These are phyloP conservation scores for Solanum paucissectum DNA, from an alignment of 257 asterid species.

Conservation along the genomic window DNA sequence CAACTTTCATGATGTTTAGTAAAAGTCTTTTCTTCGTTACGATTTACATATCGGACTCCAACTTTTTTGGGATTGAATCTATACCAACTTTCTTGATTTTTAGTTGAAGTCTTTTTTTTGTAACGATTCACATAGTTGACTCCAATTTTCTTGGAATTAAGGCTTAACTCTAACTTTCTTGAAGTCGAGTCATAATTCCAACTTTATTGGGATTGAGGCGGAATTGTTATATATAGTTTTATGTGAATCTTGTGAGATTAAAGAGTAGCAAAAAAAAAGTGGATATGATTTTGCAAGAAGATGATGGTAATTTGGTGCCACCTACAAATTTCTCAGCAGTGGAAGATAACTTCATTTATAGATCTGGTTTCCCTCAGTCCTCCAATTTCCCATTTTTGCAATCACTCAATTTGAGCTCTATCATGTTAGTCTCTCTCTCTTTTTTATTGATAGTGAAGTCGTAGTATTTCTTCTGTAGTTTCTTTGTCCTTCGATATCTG, in stretches of 20 bases:
- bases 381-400: slow-evolving; percentile 27
- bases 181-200: background rate
- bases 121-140: background rate
- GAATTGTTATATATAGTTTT: background rate
- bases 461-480: background rate
- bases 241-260: background rate
- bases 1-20: background rate
- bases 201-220: background rate
- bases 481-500: background rate
- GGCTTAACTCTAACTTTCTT: background rate
- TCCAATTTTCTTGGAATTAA: background rate
- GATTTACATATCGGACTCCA: background rate
- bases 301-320: slow-evolving; percentile 2
- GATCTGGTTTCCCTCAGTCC: slow-evolving; percentile 36
- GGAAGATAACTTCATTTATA: slow-evolving; percentile 25
- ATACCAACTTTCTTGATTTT: background rate
- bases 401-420: slow-evolving; percentile 27
- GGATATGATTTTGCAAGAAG: slow-evolving; percentile 12
- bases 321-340: slow-evolving; percentile 26
- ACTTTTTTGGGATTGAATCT: background rate
- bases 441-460: background rate
- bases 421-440: slow-evolving; percentile 12
- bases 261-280: background rate
- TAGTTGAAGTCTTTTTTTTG: background rate
- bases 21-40: background rate